These are phyloP conservation scores for Apiospora marii DNA, from an alignment of 2,329 filamentous ascomycete species.

Conservation along the genomic window DNA sequence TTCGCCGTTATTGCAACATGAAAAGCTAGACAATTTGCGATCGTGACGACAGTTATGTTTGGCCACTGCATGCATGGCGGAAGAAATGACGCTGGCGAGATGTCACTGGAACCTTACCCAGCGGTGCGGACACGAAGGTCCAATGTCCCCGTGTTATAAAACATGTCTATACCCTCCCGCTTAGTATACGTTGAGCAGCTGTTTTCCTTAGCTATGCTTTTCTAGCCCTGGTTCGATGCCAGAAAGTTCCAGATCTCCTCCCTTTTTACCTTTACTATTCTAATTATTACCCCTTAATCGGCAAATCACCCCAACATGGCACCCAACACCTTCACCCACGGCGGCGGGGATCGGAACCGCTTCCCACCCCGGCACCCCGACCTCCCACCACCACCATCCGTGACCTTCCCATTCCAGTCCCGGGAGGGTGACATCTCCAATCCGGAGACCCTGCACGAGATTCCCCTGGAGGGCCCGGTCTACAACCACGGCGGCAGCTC, in stretches of 20 bases:
- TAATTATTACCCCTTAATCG: neutral
- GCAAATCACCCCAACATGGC: neutral
- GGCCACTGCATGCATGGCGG: no score
- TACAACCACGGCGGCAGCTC: neutral
- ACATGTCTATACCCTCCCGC: neutral
- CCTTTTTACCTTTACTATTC: neutral
- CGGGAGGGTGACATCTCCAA: constrained; percentile 24
- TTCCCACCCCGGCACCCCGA: neutral
- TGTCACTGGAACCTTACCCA: no score
- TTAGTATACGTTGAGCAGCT: no score
- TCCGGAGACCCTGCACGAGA: constrained; percentile 28
- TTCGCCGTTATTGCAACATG: neutral
- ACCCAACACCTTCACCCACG: constrained; percentile 9
- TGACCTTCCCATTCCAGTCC: neutral
- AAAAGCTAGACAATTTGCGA: no score
- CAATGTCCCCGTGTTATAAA: neutral
- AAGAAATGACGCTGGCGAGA: no score
- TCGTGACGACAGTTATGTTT: no score
- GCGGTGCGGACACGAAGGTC: no score
- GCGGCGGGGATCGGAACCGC: neutral
- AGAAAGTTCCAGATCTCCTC: neutral
- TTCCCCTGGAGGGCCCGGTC: constrained; percentile 22
- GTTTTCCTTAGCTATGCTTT: neutral
- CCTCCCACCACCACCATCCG: neutral
- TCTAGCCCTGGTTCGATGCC: neutral